Evolutionary conservation across 139 green algal species (phyloP).

Genomic region (Tetradesmus lagerheimii): DNA sequence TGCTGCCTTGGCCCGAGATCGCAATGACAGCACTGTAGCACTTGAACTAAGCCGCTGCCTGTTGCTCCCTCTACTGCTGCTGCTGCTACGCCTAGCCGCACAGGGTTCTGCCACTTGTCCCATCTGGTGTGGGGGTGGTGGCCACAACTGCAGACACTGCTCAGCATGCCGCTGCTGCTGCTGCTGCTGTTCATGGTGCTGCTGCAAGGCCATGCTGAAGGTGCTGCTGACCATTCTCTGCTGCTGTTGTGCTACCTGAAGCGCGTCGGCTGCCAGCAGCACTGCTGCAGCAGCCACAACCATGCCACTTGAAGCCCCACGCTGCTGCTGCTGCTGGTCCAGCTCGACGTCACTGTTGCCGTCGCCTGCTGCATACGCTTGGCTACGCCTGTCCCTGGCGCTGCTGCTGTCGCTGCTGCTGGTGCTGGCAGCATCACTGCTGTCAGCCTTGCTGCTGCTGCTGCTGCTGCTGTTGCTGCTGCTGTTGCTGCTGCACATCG

Average conservation of each 20-base stretch:
- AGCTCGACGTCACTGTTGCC: neutral
- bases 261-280: neutral
- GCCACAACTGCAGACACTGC: neutral
- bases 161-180: neutral
- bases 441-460: neutral
- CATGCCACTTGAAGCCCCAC: neutral
- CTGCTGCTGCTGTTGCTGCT: neutral
- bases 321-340: neutral
- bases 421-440: neutral
- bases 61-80: too few relatives aligned
- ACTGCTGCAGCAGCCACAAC: neutral
- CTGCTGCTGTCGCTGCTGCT: neutral
- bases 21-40: too few relatives aligned
- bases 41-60: too few relatives aligned
- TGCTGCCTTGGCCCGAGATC: too few relatives aligned
- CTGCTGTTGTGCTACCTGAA: too few relatives aligned
- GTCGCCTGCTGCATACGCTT: too few relatives aligned
- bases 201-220: neutral
- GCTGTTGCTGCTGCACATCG: neutral
- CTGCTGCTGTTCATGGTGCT: neutral
- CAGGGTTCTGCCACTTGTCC: too few relatives aligned
- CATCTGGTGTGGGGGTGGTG: too few relatives aligned
- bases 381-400: too few relatives aligned
- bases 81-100: too few relatives aligned
- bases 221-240: too few relatives aligned